phyloP scores from a whole-genome alignment of 495 filamentous ascomycete genomes.

The Cudoniella acicularis region DNA sequence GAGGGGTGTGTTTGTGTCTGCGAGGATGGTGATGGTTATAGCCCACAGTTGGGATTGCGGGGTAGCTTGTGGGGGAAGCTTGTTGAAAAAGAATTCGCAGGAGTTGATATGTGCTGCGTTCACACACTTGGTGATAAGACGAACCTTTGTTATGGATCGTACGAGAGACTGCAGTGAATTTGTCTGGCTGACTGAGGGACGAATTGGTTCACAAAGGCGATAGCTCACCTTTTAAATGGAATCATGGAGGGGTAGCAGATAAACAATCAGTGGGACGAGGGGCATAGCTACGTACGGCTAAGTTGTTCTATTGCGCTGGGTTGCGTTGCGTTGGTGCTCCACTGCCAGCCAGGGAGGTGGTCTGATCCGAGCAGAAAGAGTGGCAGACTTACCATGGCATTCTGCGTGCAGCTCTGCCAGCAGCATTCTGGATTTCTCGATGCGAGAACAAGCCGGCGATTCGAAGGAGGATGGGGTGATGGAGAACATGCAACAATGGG shows the following conservation, averaged over 20 bases:
- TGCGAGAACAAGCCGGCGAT: too few species aligned
- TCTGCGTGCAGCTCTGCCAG: neutral
- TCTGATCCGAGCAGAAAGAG: too few species aligned
- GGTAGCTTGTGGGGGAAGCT: neutral
- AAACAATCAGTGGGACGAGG: neutral
- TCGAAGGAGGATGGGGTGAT: neutral
- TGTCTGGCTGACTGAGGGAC: neutral
- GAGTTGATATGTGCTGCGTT: neutral
- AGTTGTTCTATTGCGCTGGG: too few species aligned
- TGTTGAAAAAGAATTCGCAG: neutral
- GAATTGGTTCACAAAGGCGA: neutral
- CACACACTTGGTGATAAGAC: neutral
- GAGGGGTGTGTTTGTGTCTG: neutral
- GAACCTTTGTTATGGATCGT: neutral
- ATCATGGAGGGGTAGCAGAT: neutral
- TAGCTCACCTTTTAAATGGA: neutral
- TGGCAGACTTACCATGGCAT: too few species aligned
- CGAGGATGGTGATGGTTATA: neutral
- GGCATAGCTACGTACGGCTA: neutral
- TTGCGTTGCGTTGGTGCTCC: neutral
- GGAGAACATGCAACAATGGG: neutral
- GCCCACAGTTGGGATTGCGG: neutral
- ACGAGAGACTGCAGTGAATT: neutral
- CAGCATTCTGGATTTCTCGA: neutral
- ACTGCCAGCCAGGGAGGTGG: neutral